Base-by-base conservation (phyloP, 306 rosid genomes). In the Prinsepia uniflora region DNA sequence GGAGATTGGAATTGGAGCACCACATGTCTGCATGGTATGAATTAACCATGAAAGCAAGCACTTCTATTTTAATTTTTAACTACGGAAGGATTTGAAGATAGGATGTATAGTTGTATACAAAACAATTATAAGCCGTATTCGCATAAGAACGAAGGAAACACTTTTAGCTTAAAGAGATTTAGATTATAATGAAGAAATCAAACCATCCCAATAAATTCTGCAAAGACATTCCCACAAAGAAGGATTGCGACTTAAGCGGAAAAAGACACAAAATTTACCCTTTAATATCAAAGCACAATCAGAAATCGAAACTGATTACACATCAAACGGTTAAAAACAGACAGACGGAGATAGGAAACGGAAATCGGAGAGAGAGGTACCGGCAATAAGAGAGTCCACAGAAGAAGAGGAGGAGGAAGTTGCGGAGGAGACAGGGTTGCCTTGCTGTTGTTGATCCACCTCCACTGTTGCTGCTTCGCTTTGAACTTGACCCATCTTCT, bases 361-460 rank as follows among this genome's bases (percentile, higher is more conserved):
- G 53, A 5, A 48, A 17, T 6, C 5, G 12, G 20, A 17, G 4
- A 44, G 40, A 65, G 22, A 24, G 24, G 52, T 78, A 87, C 96
- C 96, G 36, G 96, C 85, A 18, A 90, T 68, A 7, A 68, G 79
- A 40, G 93, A 86, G 57, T 81, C 86, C 71, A 86, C 20, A 68
- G 90, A 86, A 55, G 63, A 41, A 34, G 85, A 56, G 30, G 85
- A 68, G 17, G 90, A 43, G 15, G 79, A 44, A 10, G 81, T 2
- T 3, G 77, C 10, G 7, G 71, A n/a, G 53, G 78, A 57, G 43
- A 53, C 14, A 52, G 42, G 56, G 34, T 20, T 50, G 24, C n/a
- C 40, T 17, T 49, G 74, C 44, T 17, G 11, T 30, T 30, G 36
- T 30, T 30, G 36, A 30, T 30, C 36, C 36, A 30, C 36, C 19